Base-by-base conservation (phyloP, 768 basidiomycete genomes). In the Daedaleopsis nitida region DNA sequence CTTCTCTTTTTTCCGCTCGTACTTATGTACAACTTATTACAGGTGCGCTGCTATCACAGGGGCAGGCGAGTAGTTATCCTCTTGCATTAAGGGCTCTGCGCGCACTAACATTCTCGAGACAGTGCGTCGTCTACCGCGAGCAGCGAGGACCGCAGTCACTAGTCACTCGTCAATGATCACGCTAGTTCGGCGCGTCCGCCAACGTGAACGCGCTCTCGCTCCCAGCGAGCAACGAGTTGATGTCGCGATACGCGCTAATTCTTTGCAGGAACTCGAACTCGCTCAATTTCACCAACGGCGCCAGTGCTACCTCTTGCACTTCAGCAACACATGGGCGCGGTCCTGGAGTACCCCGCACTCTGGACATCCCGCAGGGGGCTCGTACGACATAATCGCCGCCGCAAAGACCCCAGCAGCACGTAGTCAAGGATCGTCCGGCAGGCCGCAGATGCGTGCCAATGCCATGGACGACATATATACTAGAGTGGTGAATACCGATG, bases 181-280 rank as follows among this genome's bases (percentile, higher is more conserved):
- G 17, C 19, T 47, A 47, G n/a, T 5, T 44, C 7, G 59, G 59
- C 38, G 59, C 59, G 38, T 60, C 53, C 24, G 37, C 59, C 11
- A 60, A 60, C 27, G 59, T 50, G 59, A 60, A 60, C 53, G 59
- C 59, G 27, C 58, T 38, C 52, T 54, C 58, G 35, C 54, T 59
- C 48, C 13, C 53, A 13, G n/a, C 27, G 1, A 60, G 8, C 38
- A 60, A 60, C 35, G 34, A 37, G 19, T 48, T 53, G 8, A 60
- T 11, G 45, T 60, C 55, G 9, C 34, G 55, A 16, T 57, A 57
- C 32, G 55, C 17, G 47, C 21, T 48, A n/a, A 57, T 1, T 21
- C 59, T 21, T 32, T 49, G 45, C 38, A 54, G 19, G 45, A 59
- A 59, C 43, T 54, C 52, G 35, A 47, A 38, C 35, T 59, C 58